Percentiles rank a stretch among this genome's conserved stretches.
These are phyloP conservation scores for Sarcomyxa edulis DNA, from an alignment of 768 basidiomycete genomes.

Conservation along the genomic window DNA sequence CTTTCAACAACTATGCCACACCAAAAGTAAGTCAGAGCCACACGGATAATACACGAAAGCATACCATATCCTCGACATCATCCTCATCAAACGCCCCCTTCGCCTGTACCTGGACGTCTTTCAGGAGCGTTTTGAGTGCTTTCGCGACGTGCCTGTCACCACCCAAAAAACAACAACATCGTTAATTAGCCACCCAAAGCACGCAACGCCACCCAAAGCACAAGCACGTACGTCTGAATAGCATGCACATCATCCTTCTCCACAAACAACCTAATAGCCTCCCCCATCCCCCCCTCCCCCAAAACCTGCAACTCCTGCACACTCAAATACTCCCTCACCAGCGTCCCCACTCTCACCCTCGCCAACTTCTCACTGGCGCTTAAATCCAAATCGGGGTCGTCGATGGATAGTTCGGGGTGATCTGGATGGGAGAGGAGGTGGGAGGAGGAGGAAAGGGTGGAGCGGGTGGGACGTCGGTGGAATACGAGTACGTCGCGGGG, in stretches of 20 bases:
- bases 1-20: slow-evolving; percentile 67
- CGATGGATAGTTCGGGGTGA: slow-evolving; percentile 76
- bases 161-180: slow-evolving; percentile 6
- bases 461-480: slow-evolving; percentile 54
- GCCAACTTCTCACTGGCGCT: slow-evolving; percentile 67
- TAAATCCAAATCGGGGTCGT: slow-evolving; percentile 59
- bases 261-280: slow-evolving; percentile 92
- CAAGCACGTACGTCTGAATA: slow-evolving; percentile 85
- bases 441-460: slow-evolving; percentile 55
- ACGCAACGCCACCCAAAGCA: slow-evolving; percentile 26
- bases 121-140: slow-evolving; percentile 58
- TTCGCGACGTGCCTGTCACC: slow-evolving; percentile 56
- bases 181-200: background rate
- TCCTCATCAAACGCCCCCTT: slow-evolving; percentile 66
- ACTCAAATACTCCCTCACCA: slow-evolving; percentile 87
- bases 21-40: background rate
- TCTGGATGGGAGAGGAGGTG: slow-evolving; percentile 62
- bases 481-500: slow-evolving; percentile 92
- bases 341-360: slow-evolving; percentile 78
- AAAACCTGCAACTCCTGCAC: slow-evolving; percentile 92
- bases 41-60: slow-evolving; percentile 1
- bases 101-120: slow-evolving; percentile 63
- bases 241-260: slow-evolving; percentile 97
- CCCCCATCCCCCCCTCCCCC: slow-evolving; percentile 85
- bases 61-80: slow-evolving; percentile 67